Conservation (phyloP, 441 rosid species). For the Raphanus hybrid region DNA sequence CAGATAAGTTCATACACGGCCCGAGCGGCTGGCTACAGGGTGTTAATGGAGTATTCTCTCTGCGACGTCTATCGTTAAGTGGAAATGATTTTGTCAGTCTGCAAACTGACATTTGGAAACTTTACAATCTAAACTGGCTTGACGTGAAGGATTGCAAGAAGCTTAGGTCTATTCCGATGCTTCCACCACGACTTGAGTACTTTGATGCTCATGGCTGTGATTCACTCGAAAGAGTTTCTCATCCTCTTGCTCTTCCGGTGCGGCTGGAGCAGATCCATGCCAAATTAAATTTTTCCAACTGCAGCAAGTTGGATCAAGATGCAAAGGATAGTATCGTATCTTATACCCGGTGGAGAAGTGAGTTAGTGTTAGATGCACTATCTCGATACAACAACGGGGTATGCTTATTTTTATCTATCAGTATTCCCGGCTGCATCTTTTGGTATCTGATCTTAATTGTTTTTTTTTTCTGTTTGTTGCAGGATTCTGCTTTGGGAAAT, state of each 20-base stretch:
- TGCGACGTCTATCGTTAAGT: slow-evolving; percentile 15
- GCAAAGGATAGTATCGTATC: slow-evolving; percentile 23
- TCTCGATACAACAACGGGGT: slow-evolving; percentile 3
- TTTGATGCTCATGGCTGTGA: slow-evolving; percentile 19
- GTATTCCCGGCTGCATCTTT: neutral
- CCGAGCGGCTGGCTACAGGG: neutral
- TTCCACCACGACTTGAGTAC: slow-evolving; percentile 18
- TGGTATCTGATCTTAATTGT: neutral
- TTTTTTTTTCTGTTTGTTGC: neutral
- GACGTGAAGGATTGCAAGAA: slow-evolving; percentile 26
- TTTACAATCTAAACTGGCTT: slow-evolving; percentile 9
- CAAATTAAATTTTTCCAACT: slow-evolving; percentile 9
- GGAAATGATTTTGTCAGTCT: slow-evolving; percentile 25
- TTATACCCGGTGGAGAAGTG: neutral
- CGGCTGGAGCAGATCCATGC: neutral
- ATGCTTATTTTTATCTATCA: neutral
- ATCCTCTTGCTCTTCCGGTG: neutral
- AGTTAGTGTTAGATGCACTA: neutral
- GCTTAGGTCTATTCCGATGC: slow-evolving; percentile 22
- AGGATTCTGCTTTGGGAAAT: neutral
- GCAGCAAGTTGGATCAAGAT: slow-evolving; percentile 10
- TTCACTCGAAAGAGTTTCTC: slow-evolving; percentile 9
- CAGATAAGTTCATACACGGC: neutral
- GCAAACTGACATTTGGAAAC: slow-evolving; percentile 17
- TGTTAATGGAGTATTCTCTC: neutral